Conservation (phyloP, 768 basidiomycete genomes). For the Grammothele lineata region DNA sequence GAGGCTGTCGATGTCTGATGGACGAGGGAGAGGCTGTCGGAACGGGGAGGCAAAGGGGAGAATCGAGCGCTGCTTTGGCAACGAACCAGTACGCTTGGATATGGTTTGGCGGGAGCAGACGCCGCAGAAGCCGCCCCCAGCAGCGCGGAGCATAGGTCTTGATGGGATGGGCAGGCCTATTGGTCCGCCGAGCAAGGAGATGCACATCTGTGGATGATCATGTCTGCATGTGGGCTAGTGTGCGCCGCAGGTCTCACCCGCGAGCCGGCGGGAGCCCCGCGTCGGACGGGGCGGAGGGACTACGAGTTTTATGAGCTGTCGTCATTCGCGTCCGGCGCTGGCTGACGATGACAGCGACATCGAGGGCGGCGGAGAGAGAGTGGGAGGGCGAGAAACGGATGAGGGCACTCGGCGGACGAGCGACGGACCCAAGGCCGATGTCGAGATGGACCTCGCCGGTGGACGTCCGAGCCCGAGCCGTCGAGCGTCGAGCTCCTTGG, state of each 20-base stretch:
- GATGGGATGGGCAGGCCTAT: too few species aligned
- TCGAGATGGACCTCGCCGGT: too few species aligned
- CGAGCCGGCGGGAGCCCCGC: too few species aligned
- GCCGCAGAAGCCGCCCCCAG: slow-evolving; percentile 11
- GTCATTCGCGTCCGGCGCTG: not conserved
- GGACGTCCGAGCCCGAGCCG: too few species aligned
- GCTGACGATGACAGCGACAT: not conserved
- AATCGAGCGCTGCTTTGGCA: slow-evolving; percentile 8
- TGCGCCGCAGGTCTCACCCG: not conserved
- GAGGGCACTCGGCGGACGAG: too few species aligned
- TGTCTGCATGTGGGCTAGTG: slow-evolving; percentile 1
- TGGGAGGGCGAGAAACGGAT: too few species aligned
- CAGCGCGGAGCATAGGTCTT: slow-evolving; percentile 6
- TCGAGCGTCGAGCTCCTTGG: too few species aligned
- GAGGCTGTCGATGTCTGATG: too few species aligned
- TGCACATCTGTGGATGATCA: slow-evolving; percentile 5
- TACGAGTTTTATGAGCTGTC: too few species aligned
- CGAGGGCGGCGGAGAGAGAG: not conserved
- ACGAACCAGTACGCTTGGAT: slow-evolving; percentile 13
- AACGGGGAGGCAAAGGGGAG: slow-evolving; percentile 1
- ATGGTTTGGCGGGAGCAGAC: not conserved
- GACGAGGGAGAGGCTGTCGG: not conserved
- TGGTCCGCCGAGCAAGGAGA: slow-evolving; percentile 16
- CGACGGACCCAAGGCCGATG: too few species aligned
- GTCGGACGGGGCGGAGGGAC: too few species aligned